Evolutionary conservation across 2,329 filamentous ascomycete species (phyloP).

Genomic region (Didymella lethalis): DNA sequence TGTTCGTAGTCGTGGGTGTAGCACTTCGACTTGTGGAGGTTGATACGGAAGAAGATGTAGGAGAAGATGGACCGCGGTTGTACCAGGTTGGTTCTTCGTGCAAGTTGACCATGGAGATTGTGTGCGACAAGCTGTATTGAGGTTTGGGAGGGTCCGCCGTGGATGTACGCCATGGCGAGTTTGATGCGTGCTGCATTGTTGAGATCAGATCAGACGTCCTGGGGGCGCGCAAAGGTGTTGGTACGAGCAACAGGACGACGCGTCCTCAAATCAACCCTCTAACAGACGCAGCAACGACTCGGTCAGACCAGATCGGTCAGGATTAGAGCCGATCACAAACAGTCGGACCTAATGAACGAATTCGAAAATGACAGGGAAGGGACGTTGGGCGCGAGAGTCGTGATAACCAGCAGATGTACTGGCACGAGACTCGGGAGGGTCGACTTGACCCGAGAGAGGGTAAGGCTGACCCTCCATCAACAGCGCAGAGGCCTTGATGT

Average conservation of each 20-base stretch:
- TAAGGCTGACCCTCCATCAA: conserved; percentile 40
- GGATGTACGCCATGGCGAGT: conserved; percentile 47
- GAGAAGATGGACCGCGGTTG: conserved; percentile 46
- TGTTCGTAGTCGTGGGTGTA: conserved; percentile 48
- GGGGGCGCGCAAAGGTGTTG: neutral
- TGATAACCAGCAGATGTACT: conserved; percentile 47
- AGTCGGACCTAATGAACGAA: conserved; percentile 33
- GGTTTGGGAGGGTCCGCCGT: conserved; percentile 44
- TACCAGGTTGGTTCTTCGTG: conserved; percentile 51
- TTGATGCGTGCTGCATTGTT: conserved; percentile 48
- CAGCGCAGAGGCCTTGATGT: conserved; percentile 49
- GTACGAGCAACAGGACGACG: conserved; percentile 26
- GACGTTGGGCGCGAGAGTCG: conserved; percentile 41
- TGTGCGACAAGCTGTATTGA: conserved; percentile 48
- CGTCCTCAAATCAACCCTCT: conserved; percentile 18
- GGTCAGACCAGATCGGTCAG: conserved; percentile 38
- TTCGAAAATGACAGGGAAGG: conserved; percentile 36
- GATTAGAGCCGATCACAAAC: conserved; percentile 29
- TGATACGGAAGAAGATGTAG: conserved; percentile 51
- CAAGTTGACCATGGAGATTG: conserved; percentile 52
- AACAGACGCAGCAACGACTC: conserved; percentile 24
- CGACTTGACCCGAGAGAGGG: conserved; percentile 21
- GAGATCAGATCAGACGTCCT: conserved; percentile 7
- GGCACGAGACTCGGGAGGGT: conserved; percentile 30
- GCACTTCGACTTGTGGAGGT: conserved; percentile 49